These are phyloP conservation scores for Aspergillus brasiliensis DNA, from an alignment of 2,329 filamentous ascomycete species.

Conservation along the genomic window DNA sequence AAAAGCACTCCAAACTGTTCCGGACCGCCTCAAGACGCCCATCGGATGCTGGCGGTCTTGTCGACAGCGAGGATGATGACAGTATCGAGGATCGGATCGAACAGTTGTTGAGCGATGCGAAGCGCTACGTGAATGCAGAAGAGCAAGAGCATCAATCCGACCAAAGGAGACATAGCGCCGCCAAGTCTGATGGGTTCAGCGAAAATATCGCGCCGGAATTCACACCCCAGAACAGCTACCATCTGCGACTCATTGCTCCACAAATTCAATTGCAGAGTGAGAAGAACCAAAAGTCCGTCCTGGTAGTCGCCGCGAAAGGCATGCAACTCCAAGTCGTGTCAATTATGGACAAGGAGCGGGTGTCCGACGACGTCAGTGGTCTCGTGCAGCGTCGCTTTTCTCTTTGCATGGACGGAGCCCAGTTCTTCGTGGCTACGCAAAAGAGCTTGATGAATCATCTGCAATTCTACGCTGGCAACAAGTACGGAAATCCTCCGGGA, in stretches of 20 bases:
- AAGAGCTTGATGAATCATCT: slow-evolving; percentile 87
- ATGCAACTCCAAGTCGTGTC: slow-evolving; percentile 98
- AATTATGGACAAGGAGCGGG: slow-evolving; percentile 93
- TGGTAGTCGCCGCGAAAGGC: slow-evolving; percentile 92
- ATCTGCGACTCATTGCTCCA: slow-evolving; percentile 90
- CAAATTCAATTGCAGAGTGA: slow-evolving; percentile 98
- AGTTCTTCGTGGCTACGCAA: slow-evolving; percentile 96
- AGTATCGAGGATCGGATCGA: slow-evolving; percentile 83
- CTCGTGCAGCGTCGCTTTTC: slow-evolving; percentile 93
- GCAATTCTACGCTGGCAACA: slow-evolving; percentile 91
- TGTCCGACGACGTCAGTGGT: slow-evolving; percentile 90
- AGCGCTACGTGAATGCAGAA: slow-evolving; percentile 75
- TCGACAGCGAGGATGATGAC: slow-evolving; percentile 60
- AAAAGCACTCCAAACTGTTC: slow-evolving; percentile 40
- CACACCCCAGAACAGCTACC: slow-evolving; percentile 87
- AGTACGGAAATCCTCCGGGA: slow-evolving; percentile 81
- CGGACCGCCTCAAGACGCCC: slow-evolving; percentile 26
- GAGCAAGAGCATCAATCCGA: slow-evolving; percentile 50
- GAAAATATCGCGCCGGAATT: slow-evolving; percentile 86
- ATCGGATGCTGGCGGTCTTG: slow-evolving; percentile 31
- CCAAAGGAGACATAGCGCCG: slow-evolving; percentile 44
- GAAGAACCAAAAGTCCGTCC: slow-evolving; percentile 95
- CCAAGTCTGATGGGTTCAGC: slow-evolving; percentile 57
- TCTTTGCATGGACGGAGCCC: slow-evolving; percentile 93
- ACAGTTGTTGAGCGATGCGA: slow-evolving; percentile 80